Evolutionary conservation across 2,329 filamentous ascomycete genomes (phyloP).

Genomic region (Aureobasidium namibiae): DNA sequence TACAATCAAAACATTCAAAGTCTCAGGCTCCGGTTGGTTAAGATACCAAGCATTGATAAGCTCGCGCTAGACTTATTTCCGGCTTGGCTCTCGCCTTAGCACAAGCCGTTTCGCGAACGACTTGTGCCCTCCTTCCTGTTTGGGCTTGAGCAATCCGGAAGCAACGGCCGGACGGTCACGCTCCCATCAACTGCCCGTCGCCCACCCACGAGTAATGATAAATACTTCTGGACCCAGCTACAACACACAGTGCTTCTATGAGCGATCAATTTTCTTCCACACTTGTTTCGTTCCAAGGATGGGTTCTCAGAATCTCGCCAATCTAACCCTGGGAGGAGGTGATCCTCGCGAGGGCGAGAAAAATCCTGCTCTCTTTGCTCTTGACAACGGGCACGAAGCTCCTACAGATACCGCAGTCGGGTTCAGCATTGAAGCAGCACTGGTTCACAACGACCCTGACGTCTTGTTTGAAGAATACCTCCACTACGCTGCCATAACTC

Average conservation of each 20-base stretch:
- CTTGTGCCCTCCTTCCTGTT: not conserved
- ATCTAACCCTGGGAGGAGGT: slow-evolving; percentile 7
- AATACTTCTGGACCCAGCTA: not conserved
- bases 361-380: not conserved
- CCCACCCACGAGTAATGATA: not conserved
- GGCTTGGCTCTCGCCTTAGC: not conserved
- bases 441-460: slow-evolving; percentile 17
- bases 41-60: not conserved
- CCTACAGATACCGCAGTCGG: not conserved
- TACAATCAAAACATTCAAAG: too few relatives aligned
- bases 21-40: too few relatives aligned
- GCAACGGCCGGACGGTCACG: not conserved
- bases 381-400: not conserved
- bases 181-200: not conserved
- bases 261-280: not conserved
- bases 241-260: not conserved
- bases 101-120: not conserved
- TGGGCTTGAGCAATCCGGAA: not conserved
- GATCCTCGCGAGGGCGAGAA: slow-evolving; percentile 5
- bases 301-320: slow-evolving; percentile 5
- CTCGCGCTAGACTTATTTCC: not conserved
- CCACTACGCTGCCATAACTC: slow-evolving; percentile 16
- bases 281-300: not conserved
- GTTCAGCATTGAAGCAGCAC: slow-evolving; percentile 2
- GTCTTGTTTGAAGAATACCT: slow-evolving; percentile 23